Percentiles rank a stretch among this genome's conserved stretches.
Conservation (phyloP, 2,329 filamentous ascomycete genomes). For the Fusarium veterinarium region DNA sequence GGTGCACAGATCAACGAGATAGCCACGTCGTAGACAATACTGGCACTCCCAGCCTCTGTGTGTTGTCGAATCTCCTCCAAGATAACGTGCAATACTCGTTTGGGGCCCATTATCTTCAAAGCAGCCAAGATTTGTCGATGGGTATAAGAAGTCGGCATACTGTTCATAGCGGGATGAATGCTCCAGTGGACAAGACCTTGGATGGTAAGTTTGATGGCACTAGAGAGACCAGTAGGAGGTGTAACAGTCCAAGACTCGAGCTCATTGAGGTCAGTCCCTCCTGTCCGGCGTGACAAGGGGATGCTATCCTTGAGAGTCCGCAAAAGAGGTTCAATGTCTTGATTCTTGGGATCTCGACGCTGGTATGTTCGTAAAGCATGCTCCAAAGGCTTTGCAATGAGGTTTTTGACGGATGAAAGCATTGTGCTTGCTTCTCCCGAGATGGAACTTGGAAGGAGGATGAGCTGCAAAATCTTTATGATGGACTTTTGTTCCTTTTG, state of each 20-base stretch:
- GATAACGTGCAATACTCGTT: constrained; percentile 69
- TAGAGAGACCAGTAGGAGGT: constrained; percentile 65
- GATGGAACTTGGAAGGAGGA: constrained; percentile 76
- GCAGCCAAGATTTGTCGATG: constrained; percentile 76
- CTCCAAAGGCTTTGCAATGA: constrained; percentile 76
- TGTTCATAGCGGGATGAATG: constrained; percentile 64
- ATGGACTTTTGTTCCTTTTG: constrained; percentile 74
- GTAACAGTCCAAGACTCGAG: constrained; percentile 74
- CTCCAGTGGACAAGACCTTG: constrained; percentile 76
- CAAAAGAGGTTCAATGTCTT: constrained; percentile 76
- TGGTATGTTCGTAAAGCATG: constrained; percentile 75
- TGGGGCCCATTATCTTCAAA: constrained; percentile 70
- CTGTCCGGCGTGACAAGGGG: constrained; percentile 69
- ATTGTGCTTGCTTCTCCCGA: constrained; percentile 78
- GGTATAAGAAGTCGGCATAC: constrained; percentile 74
- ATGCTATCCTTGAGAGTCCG: constrained; percentile 71
- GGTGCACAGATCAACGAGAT: constrained; percentile 77
- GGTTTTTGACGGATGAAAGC: constrained; percentile 77
- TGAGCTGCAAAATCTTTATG: constrained; percentile 77
- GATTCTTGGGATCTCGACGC: constrained; percentile 72
- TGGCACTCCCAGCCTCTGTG: constrained; percentile 67
- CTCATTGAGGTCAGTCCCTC: constrained; percentile 72
- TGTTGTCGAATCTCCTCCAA: constrained; percentile 75
- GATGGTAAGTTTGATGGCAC: constrained; percentile 69
- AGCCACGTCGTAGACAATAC: constrained; percentile 75